These are phyloP conservation scores for Pythium aquatile DNA, from an alignment of 352 stramenopile species.

Conservation along the genomic window DNA sequence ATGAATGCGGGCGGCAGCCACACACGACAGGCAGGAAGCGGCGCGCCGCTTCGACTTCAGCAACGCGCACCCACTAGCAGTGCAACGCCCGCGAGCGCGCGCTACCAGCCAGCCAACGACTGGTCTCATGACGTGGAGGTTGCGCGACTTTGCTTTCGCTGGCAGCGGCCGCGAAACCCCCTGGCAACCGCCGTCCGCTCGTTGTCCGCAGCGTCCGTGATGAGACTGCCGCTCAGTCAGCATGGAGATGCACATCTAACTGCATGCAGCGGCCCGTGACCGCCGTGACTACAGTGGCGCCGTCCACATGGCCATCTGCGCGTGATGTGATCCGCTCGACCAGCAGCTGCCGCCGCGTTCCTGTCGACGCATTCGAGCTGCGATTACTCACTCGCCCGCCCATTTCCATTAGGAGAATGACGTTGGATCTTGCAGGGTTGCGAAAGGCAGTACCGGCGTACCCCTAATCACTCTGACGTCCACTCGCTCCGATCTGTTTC, in stretches of 20 bases:
- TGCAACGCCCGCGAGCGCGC: too few relatives aligned
- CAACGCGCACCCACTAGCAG: neutral
- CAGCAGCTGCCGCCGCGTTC: neutral
- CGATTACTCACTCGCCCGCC: neutral
- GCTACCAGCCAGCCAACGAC: neutral
- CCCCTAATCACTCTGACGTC: neutral
- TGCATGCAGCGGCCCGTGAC: neutral
- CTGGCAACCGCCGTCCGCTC: neutral
- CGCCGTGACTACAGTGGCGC: neutral
- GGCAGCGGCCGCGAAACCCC: neutral
- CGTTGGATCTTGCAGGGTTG: neutral
- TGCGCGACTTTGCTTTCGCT: neutral
- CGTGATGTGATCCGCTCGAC: neutral
- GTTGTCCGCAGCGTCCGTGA: too few relatives aligned
- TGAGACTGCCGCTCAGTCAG: too few relatives aligned
- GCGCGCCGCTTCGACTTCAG: constrained; percentile 1
- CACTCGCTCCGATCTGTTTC: constrained; percentile 6
- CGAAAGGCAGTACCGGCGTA: neutral
- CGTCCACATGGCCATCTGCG: neutral
- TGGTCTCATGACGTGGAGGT: neutral
- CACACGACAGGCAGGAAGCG: neutral
- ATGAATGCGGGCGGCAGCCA: too few relatives aligned
- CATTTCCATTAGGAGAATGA: neutral
- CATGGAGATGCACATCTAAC: neutral
- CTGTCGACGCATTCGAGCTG: neutral